These are phyloP conservation scores for Stachybotrys echinatus DNA, from an alignment of 2,329 filamentous ascomycete genomes.

Conservation along the genomic window DNA sequence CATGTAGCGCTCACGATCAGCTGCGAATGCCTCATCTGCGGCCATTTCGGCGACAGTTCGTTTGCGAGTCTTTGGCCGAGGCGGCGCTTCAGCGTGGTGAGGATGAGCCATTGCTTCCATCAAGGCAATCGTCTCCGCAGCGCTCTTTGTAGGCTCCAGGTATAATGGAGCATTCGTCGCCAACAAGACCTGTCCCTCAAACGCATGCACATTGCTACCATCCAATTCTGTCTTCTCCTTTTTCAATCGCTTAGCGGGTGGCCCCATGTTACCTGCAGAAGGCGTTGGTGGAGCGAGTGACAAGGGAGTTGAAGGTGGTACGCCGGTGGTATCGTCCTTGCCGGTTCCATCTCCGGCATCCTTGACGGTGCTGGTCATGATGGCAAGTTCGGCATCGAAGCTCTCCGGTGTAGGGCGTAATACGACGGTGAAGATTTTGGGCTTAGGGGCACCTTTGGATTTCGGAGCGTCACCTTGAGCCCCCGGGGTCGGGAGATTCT, in stretches of 20 bases:
- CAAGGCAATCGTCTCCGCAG: conserved; percentile 64
- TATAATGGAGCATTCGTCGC: conserved; percentile 70
- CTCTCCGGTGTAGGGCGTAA: conserved; percentile 78
- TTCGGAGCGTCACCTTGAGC: conserved; percentile 38
- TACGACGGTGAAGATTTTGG: conserved; percentile 70
- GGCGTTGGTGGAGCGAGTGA: conserved; percentile 56
- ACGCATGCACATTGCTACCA: conserved; percentile 63
- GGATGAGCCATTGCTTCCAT: conserved; percentile 71
- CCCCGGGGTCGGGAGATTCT: conserved; percentile 50
- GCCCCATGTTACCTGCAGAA: conserved; percentile 52
- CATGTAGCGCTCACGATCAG: conserved; percentile 88
- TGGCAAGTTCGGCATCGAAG: conserved; percentile 67
- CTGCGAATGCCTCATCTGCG: conserved; percentile 87
- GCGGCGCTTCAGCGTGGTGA: conserved; percentile 69
- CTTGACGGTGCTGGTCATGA: conserved; percentile 69
- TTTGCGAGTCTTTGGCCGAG: conserved; percentile 84
- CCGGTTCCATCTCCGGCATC: conserved; percentile 25
- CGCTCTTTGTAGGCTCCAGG: conserved; percentile 67
- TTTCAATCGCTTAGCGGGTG: conserved; percentile 64
- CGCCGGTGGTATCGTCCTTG: conserved; percentile 34
- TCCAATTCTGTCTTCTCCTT: conserved; percentile 71
- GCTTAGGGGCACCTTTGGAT: conserved; percentile 38
- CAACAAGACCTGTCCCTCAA: conserved; percentile 71
- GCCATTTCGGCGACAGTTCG: conserved; percentile 91
- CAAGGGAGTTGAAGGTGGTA: conserved; percentile 64